Base-by-base conservation (phyloP, 768 basidiomycete genomes). In the Russula sp. region DNA sequence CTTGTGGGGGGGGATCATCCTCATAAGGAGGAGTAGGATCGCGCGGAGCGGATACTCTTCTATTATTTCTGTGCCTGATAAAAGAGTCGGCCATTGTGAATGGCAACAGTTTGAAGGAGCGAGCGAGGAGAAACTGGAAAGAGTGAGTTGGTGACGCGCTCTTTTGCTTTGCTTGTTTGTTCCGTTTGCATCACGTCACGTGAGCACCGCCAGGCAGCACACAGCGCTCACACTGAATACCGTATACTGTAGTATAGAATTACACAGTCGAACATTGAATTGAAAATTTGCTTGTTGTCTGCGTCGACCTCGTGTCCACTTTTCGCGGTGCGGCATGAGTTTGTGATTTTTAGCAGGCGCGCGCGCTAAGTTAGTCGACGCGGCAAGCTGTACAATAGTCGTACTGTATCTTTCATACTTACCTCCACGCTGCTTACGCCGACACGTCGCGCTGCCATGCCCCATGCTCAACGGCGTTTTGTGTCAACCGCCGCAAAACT, bases 381-480 rank as follows among this genome's bases (percentile, higher is more conserved):
- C n/a, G n/a, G n/a, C n/a, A n/a, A n/a, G n/a, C 25, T 3, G 25
- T 29, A 29, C 25, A 29, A 3, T 29, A 29, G 25, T 29, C 25
- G 25, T 2, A 3, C 3, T 3, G 25, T 29, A 29, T 29, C 25
- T 3, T 29, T 29, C 25, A 29, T 29, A 29, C 25, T 29, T 29
- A 1, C 25, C 11, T 7, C n/a, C 1, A 20, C 39, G 8, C 35
- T 13, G 18, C 16, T 2, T 22, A 38, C 54, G 29, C 41, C 38
- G 39, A 16, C 52, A 53, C 41, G 18, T 18, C 48, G 34, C 18
- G 3, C 5, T 34, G 39, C 70, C 69, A 86, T 86, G 84, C 79
- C 79, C 72, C 79, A 82, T 80, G 81, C 78, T 69, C 80, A 79
- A 66, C 80, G 79, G 71, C 81, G 85, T 68, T 70, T 80, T 62